Evolutionary conservation across 495 filamentous ascomycete species (phyloP), one percentile per base, ranked within the genome.

Genomic region (Lasiosphaeria ovina): DNA sequence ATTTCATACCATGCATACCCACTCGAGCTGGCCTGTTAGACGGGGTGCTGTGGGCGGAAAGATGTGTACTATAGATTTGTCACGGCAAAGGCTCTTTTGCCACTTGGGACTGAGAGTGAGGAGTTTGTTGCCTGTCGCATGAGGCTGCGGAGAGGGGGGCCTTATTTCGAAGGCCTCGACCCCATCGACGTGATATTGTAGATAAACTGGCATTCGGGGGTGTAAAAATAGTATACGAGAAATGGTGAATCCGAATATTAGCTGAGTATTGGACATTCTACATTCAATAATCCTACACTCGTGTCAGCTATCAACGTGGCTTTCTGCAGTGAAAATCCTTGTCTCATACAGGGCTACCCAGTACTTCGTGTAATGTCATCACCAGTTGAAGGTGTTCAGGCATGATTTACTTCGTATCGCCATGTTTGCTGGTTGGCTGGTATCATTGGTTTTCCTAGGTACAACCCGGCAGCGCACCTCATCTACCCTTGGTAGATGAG

Each of bases 41-140:
- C 38, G 38, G 58, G 54, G 52, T 34, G 51, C 1, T 50, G 54
- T 42, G 55, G 33, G 48, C 34, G 33, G 54, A 54, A 57, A 16
- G 50, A 44, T 54, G 36, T 66, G 64, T 66, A 66, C 51, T 61
- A 66, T 66, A 66, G 64, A 64, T 17, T 50, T 60, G 36, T 60
- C 56, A 51, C 42, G 44, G 51, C 55, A 50, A 49, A 31, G 53
- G 54, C 16, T 55, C 36, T 55, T 55, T 55, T 8, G 7, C 8
- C 10, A 12, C 6, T 42, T 8, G 16, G 32, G 35, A 17, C 36
- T 40, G 12, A n/a, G 16, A 9, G 35, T 14, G 35, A 44, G 35
- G 53, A 32, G 12, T 36, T 31, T 16, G 10, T 32, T 16, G 51
- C 16, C 12, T 31, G 17, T 51, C 24, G 24, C 24, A 17, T 32